phyloP scores from a whole-genome alignment of 768 basidiomycete genomes.

The Mycena rosella region DNA sequence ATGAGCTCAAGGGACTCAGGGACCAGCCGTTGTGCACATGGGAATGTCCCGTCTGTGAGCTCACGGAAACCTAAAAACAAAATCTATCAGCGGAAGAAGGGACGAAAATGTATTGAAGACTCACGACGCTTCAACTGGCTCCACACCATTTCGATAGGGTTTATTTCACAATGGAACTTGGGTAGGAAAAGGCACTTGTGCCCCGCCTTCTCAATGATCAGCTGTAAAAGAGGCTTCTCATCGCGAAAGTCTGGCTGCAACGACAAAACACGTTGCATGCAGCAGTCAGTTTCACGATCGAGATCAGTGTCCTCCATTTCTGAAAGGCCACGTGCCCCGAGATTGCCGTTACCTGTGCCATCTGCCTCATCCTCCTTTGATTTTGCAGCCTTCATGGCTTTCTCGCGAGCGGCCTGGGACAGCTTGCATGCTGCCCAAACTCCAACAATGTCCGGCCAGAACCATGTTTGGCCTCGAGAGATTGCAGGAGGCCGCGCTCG shows the following conservation, averaged over 20 bases:
- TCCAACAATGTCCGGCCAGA: not conserved
- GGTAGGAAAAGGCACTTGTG: slow-evolving; percentile 26
- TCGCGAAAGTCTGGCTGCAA: slow-evolving; percentile 8
- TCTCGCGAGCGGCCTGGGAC: slow-evolving; percentile 23
- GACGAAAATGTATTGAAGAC: not conserved
- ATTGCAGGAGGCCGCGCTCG: slow-evolving; percentile 12
- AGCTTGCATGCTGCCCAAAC: slow-evolving; percentile 18
- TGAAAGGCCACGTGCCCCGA: slow-evolving; percentile 2
- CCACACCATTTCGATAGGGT: slow-evolving; percentile 28
- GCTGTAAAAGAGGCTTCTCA: slow-evolving; percentile 17
- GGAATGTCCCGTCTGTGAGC: too few species aligned
- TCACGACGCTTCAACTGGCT: slow-evolving; percentile 20
- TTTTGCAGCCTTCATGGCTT: slow-evolving; percentile 18
- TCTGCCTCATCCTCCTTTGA: slow-evolving; percentile 14
- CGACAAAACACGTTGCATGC: slow-evolving; percentile 25
- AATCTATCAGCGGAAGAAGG: not conserved
- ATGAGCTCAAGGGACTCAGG: too few species aligned
- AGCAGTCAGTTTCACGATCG: slow-evolving; percentile 7
- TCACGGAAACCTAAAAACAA: not conserved
- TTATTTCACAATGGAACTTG: slow-evolving; percentile 25
- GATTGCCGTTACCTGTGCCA: not conserved
- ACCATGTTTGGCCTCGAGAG: slow-evolving; percentile 4
- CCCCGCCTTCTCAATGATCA: slow-evolving; percentile 26
- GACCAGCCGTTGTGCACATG: too few species aligned
- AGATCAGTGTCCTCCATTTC: slow-evolving; percentile 8